Percentiles rank a stretch among this genome's conserved stretches.
These are phyloP conservation scores for Epicoccum nigrum DNA, from an alignment of 2,329 filamentous ascomycete genomes.

Conservation along the genomic window DNA sequence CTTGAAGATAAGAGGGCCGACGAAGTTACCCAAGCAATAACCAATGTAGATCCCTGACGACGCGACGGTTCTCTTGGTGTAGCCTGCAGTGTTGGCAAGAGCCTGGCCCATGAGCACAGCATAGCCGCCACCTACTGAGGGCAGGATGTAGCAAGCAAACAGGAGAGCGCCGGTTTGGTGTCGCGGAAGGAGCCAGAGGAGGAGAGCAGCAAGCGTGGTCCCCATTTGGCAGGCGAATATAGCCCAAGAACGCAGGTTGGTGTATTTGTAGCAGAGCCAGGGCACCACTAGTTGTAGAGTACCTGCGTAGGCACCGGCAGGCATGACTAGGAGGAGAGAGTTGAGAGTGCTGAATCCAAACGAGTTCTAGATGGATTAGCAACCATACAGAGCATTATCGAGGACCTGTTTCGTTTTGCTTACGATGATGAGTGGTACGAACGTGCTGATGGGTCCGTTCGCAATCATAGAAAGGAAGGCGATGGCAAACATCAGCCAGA, in stretches of 20 bases:
- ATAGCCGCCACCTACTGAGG: constrained; percentile 54
- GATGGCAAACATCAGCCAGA: constrained; percentile 51
- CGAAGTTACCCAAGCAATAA: constrained; percentile 51
- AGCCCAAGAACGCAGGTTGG: constrained; percentile 32
- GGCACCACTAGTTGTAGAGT: constrained; percentile 27
- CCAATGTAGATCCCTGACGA: constrained; percentile 57
- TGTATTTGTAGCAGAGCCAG: constrained; percentile 28
- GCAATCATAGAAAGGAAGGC: constrained; percentile 35
- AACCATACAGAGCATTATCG: too few relatives aligned
- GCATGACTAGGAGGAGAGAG: constrained; percentile 27
- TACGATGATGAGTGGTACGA: constrained; percentile 29
- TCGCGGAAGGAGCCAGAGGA: constrained; percentile 31
- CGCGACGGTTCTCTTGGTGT: constrained; percentile 51
- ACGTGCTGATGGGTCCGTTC: constrained; percentile 29
- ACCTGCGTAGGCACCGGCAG: constrained; percentile 27
- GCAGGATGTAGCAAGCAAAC: constrained; percentile 56
- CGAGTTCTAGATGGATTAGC: constrained; percentile 9
- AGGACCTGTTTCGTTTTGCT: too few relatives aligned
- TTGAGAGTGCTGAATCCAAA: constrained; percentile 29
- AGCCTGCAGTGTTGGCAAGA: constrained; percentile 58
- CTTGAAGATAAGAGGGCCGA: constrained; percentile 40
- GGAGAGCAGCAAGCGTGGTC: constrained; percentile 50
- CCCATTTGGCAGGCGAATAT: constrained; percentile 33
- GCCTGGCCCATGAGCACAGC: constrained; percentile 57
- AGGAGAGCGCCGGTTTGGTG: constrained; percentile 51